Base-by-base conservation (phyloP, 2,329 filamentous ascomycete genomes). In the Botryosphaeria dothidea region DNA sequence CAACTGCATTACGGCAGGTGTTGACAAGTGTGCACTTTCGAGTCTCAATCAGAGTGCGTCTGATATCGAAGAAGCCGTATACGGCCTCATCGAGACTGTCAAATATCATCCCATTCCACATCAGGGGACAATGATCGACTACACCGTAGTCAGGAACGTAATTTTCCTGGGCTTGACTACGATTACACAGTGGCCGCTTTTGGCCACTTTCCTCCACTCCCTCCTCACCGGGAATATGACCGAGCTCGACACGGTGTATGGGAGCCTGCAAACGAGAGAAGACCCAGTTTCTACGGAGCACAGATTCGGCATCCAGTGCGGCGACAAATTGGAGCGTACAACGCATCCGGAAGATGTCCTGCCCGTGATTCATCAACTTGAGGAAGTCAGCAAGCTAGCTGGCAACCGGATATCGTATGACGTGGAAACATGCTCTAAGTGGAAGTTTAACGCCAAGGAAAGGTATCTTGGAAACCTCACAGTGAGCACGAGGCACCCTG, bases 361-460 rank as follows among this genome's bases (percentile, higher is more conserved):
- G 9, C 31, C 29, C 9, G 31, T 21, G 3, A n/a, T 62, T 3
- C 31, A 27, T 3, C 43, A 49, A 9, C 19, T 51, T 13, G n/a
- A 5, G 17, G 3, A 38, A 3, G 11, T 19, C 7, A 62, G 58
- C 58, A 41, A 38, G 23, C 1, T 72, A 3, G 71, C 69, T 17
- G 60, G 62, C 13, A 69, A 73, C 34, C 52, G 72, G 48, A 64
- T 71, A 11, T 36, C 64, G 17, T 72, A 65, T 45, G 64, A 66
- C 2, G 17, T 51, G 49, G 69, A 79, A 77, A 6, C 27, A 0
- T 70, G 69, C 19, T 65, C 69, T 19, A 66, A 67, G 31, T 71
- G 69, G 69, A 67, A 66, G 25, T 69, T 67, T 25, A 31, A 65
- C 1, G 69, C 68, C 5, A 66, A 64, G 31, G 70, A 71, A 66